Conservation (phyloP, 805 yeast species). For the Saturnispora serradocipensis region DNA sequence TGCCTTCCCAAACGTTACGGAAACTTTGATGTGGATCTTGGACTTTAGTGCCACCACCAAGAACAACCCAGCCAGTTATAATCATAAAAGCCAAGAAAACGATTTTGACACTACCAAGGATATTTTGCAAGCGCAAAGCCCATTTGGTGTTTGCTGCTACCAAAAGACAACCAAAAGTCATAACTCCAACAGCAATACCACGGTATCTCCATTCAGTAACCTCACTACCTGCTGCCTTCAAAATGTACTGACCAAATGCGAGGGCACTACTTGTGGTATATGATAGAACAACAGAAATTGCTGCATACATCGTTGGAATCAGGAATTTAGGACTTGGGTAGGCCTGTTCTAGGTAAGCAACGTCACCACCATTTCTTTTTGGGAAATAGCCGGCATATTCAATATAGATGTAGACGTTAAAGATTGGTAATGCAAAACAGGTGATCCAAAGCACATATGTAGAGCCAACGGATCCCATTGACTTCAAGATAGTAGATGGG, state of each 20-base stretch:
- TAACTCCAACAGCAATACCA: constrained; percentile 66
- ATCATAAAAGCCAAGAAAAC: constrained; percentile 59
- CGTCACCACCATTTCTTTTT: too few species aligned
- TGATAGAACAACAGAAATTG: constrained; percentile 66
- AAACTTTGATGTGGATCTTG: constrained; percentile 21
- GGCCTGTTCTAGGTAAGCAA: constrained; percentile 67
- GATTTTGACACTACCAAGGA: constrained; percentile 64
- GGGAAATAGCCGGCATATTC: constrained; percentile 36
- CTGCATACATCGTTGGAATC: constrained; percentile 55
- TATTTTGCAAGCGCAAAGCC: constrained; percentile 57
- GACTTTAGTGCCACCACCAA: constrained; percentile 54
- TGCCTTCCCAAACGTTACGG: constrained; percentile 31
- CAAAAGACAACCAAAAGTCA: constrained; percentile 59
- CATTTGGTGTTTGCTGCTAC: constrained; percentile 53
- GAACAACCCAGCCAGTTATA: constrained; percentile 78
- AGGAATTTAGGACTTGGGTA: constrained; percentile 61
- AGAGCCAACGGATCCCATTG: constrained; percentile 36
- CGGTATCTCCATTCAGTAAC: constrained; percentile 69
- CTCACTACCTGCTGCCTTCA: constrained; percentile 63
- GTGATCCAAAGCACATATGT: constrained; percentile 35
- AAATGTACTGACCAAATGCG: constrained; percentile 68
- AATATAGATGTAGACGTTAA: constrained; percentile 31
- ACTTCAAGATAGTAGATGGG: constrained; percentile 45
- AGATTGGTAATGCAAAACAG: constrained; percentile 33
- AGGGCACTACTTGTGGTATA: constrained; percentile 84